Conservation (phyloP, 768 basidiomycete genomes). For the Russula sp. region DNA sequence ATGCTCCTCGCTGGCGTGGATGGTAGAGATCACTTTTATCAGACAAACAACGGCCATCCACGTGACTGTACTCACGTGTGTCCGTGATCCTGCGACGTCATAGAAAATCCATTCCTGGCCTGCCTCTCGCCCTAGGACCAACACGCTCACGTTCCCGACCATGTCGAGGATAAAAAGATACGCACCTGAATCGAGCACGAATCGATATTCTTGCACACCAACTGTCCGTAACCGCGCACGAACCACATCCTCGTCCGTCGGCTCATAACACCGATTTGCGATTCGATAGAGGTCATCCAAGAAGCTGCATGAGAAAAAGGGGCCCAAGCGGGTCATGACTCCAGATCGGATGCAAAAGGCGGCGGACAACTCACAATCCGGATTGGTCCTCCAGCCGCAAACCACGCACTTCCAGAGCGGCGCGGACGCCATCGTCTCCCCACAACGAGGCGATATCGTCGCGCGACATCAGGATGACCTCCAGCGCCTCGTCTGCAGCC, state of each 20-base stretch:
- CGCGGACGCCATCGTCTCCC: slow-evolving; percentile 56
- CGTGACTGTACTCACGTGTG: slow-evolving; percentile 37
- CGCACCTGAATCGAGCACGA: slow-evolving; percentile 58
- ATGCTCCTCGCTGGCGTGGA: slow-evolving; percentile 29
- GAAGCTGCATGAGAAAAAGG: neutral
- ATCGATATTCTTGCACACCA: slow-evolving; percentile 69
- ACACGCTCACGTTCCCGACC: neutral
- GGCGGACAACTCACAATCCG: slow-evolving; percentile 58
- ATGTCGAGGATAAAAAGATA: neutral
- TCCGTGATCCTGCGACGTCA: slow-evolving; percentile 64
- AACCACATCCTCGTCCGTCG: slow-evolving; percentile 69
- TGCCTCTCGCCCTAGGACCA: neutral
- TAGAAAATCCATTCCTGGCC: slow-evolving; percentile 72
- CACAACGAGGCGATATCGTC: slow-evolving; percentile 64
- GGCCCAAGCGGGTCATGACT: too few relatives aligned
- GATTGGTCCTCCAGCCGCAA: slow-evolving; percentile 59
- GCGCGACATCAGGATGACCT: slow-evolving; percentile 50
- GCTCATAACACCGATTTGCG: slow-evolving; percentile 29
- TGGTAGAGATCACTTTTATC: neutral
- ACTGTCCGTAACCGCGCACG: slow-evolving; percentile 72
- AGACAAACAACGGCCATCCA: neutral
- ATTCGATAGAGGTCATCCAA: slow-evolving; percentile 11
- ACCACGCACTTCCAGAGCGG: slow-evolving; percentile 43
- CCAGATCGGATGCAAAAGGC: neutral
- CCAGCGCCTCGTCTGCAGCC: slow-evolving; percentile 46